Evolutionary conservation across 1,284 basidiomycete genomes (phyloP).

Genomic region (Naganishia sp.): DNA sequence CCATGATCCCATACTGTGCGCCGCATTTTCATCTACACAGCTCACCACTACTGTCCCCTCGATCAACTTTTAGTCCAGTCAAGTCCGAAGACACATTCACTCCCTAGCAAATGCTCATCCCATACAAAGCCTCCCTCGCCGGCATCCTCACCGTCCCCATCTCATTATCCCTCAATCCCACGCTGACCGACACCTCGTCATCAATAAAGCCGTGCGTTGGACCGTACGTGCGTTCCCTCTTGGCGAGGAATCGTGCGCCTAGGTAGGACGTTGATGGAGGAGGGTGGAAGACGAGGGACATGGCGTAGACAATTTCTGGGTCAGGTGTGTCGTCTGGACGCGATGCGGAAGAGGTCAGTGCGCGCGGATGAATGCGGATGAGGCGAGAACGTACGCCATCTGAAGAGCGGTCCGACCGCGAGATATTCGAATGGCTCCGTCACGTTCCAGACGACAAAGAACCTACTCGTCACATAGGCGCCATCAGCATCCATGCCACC

Average conservation of each 20-base stretch:
- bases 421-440: slow-evolving; percentile 19
- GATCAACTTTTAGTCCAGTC: too few species aligned
- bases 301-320: slow-evolving; percentile 19
- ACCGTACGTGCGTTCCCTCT: slow-evolving; percentile 56
- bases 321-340: slow-evolving; percentile 9
- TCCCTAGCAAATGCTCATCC: too few species aligned
- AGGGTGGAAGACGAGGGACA: slow-evolving; percentile 14
- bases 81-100: too few species aligned
- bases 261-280: neutral
- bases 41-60: too few species aligned
- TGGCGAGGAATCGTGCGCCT: slow-evolving; percentile 4
- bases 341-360: neutral
- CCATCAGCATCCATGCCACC: too few species aligned
- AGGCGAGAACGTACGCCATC: slow-evolving; percentile 14
- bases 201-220: slow-evolving; percentile 1
- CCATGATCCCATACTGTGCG: too few species aligned
- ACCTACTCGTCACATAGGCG: neutral
- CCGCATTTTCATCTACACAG: too few species aligned
- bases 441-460: slow-evolving; percentile 22
- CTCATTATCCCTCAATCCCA: neutral
- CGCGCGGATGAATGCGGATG: neutral
- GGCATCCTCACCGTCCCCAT: slow-evolving; percentile 6
- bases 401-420: slow-evolving; percentile 13
- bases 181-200: slow-evolving; percentile 6
- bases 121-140: slow-evolving; percentile 2